Evolutionary conservation across 106 monocot species (phyloP).

Genomic region (Dactylorhiza incarnata): DNA sequence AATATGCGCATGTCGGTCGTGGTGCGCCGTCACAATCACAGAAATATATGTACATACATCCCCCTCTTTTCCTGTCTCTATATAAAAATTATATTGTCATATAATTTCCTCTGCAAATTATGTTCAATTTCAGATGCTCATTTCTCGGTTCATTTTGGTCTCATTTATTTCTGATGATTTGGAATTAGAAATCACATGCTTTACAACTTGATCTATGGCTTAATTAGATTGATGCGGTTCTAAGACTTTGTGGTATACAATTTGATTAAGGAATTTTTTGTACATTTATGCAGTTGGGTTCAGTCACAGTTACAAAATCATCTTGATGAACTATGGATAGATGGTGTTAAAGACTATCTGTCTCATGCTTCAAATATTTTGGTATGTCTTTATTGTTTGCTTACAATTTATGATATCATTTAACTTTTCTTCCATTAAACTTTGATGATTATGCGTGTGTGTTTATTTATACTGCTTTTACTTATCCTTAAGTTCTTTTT

Average conservation of each 20-base stretch:
- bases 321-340: conserved; percentile 93
- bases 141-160: neutral
- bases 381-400: conserved; percentile 28
- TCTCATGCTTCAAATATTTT: conserved; percentile 70
- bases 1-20: too few relatives aligned
- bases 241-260: neutral
- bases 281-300: conserved; percentile 64
- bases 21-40: too few relatives aligned
- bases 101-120: neutral
- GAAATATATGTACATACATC: too few relatives aligned
- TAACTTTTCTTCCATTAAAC: neutral
- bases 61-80: too few relatives aligned
- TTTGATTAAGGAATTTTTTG: neutral
- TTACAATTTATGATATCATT: neutral
- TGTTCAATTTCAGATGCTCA: neutral
- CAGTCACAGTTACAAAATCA: conserved; percentile 83
- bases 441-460: neutral
- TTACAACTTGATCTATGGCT: too few relatives aligned
- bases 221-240: too few relatives aligned
- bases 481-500: neutral
- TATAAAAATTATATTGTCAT: neutral
- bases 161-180: neutral
- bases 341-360: conserved; percentile 73
- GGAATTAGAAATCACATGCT: neutral
- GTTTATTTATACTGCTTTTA: neutral